Evolutionary conservation across 306 rosid genomes (phyloP).

Genomic region (Rosa rugosa): DNA sequence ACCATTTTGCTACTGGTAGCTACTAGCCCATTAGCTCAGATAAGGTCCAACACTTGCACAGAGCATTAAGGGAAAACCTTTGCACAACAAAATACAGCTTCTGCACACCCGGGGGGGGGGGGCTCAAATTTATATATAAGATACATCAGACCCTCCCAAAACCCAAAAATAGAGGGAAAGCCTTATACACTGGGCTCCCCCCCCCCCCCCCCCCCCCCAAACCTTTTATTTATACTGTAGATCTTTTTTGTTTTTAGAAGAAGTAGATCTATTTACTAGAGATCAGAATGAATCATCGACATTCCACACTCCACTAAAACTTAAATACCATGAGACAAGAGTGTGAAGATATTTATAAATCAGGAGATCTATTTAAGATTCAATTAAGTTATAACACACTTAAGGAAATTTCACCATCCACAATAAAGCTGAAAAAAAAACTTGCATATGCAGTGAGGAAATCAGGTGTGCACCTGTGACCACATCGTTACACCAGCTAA

Average conservation of each 20-base stretch:
- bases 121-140: too few relatives aligned
- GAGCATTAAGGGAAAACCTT: too few relatives aligned
- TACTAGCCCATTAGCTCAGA: background rate
- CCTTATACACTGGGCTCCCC: background rate
- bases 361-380: background rate
- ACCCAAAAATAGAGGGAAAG: background rate
- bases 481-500: conserved; percentile 77
- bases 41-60: too few relatives aligned
- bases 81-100: background rate
- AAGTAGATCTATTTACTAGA: background rate
- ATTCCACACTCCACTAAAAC: background rate
- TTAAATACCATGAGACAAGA: background rate
- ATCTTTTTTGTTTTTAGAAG: too few relatives aligned
- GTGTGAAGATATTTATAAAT: background rate
- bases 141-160: background rate
- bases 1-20: background rate
- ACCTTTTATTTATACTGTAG: background rate
- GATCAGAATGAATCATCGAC: background rate
- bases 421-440: background rate
- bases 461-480: conserved; percentile 72
- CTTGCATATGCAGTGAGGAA: conserved; percentile 14
- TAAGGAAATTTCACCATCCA: background rate
- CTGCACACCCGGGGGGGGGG: background rate
- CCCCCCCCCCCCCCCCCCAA: background rate
- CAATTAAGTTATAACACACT: background rate